Percentiles rank a stretch among this genome's conserved stretches.
Conservation (phyloP, 2,329 filamentous ascomycete species). For the Exserohilum turcica region DNA sequence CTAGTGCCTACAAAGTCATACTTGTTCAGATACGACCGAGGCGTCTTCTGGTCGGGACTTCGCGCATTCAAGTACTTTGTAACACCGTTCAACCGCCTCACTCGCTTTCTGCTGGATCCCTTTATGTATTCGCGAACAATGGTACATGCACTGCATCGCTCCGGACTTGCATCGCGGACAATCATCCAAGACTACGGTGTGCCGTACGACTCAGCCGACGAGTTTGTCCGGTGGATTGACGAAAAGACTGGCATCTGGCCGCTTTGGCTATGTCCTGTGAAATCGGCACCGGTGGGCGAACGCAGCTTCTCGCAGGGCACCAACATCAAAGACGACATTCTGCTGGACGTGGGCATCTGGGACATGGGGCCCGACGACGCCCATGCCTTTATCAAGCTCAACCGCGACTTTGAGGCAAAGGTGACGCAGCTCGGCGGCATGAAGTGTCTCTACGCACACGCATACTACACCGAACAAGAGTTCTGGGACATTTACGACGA, state of each 20-base stretch:
- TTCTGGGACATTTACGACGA: constrained; percentile 71
- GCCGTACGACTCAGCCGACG: constrained; percentile 57
- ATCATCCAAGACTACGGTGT: constrained; percentile 68
- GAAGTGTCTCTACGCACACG: constrained; percentile 89
- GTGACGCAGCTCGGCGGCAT: constrained; percentile 72
- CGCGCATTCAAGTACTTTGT: constrained; percentile 67
- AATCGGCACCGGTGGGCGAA: constrained; percentile 29
- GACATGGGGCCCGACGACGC: constrained; percentile 68
- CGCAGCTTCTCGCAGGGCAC: constrained; percentile 39
- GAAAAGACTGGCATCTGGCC: constrained; percentile 58
- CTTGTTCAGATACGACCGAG: constrained; percentile 67
- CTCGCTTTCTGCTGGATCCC: constrained; percentile 63
- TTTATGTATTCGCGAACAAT: constrained; percentile 67
- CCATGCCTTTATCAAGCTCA: constrained; percentile 67
- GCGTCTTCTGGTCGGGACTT: constrained; percentile 67
- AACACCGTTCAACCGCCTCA: constrained; percentile 64
- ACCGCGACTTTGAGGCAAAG: constrained; percentile 73
- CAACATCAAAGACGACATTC: constrained; percentile 34
- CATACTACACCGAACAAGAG: constrained; percentile 75
- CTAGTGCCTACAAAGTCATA: constrained; percentile 58
- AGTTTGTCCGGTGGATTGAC: constrained; percentile 61
- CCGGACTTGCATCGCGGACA: constrained; percentile 60
- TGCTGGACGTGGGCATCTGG: constrained; percentile 69
- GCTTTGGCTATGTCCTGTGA: constrained; percentile 64
- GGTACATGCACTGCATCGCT: constrained; percentile 66